Conservation (phyloP, 805 yeast species). For the Cyberlindnera euphorbiae region DNA sequence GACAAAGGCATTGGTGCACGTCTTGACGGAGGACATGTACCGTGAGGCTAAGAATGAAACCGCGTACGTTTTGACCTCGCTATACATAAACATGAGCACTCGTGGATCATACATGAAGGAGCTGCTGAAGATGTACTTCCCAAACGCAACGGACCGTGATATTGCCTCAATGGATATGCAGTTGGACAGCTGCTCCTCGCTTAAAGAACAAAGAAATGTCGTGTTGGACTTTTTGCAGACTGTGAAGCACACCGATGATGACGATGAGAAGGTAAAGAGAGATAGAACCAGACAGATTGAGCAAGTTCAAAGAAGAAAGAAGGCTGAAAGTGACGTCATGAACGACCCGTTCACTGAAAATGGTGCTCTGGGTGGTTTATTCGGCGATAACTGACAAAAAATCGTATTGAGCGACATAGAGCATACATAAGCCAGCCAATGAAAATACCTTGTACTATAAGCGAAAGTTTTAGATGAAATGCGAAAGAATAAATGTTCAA, state of each 20-base stretch:
- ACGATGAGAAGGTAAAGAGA: conserved; percentile 39
- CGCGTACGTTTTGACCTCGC: conserved; percentile 77
- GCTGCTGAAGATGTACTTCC: conserved; percentile 48
- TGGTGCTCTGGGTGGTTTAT: conserved; percentile 57
- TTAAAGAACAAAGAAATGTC: conserved; percentile 77
- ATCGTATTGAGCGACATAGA: not conserved
- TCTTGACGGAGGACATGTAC: conserved; percentile 70
- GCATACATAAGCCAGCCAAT: not conserved
- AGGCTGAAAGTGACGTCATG: conserved; percentile 46
- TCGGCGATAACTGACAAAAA: conserved; percentile 34
- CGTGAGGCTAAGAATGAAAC: conserved; percentile 89
- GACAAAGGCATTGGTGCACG: conserved; percentile 61
- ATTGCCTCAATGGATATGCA: conserved; percentile 60
- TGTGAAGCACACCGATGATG: conserved; percentile 46
- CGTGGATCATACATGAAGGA: conserved; percentile 67
- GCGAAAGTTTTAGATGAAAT: too few species aligned
- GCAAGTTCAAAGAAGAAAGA: conserved; percentile 46
- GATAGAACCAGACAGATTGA: conserved; percentile 52
- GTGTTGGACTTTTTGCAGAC: conserved; percentile 70
- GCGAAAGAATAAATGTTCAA: too few species aligned
- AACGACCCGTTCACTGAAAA: conserved; percentile 71
- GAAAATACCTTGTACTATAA: too few species aligned
- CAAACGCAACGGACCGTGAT: conserved; percentile 50
- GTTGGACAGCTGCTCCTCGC: conserved; percentile 57
- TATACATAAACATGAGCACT: conserved; percentile 68